Percentiles rank a stretch among this genome's conserved stretches.
Conservation (phyloP, 257 asterid species). For the Primulina tabacum region DNA sequence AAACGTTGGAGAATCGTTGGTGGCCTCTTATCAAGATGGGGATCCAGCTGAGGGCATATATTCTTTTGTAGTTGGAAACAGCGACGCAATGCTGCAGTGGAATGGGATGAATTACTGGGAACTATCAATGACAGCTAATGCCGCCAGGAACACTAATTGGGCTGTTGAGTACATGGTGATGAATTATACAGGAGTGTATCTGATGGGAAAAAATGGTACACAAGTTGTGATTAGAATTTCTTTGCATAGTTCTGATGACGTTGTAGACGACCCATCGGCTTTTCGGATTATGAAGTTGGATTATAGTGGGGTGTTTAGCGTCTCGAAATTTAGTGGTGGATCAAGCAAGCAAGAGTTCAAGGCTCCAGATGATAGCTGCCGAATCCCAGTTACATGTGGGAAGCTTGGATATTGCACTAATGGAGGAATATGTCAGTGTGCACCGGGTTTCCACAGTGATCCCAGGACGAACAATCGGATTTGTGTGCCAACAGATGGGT, state of each 20-base stretch:
- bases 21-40: slow-evolving; percentile 29
- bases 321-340: slow-evolving; percentile 21
- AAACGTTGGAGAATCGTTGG: slow-evolving; percentile 39
- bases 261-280: slow-evolving; percentile 7
- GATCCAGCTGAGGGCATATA: slow-evolving; percentile 54
- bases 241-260: slow-evolving; percentile 24
- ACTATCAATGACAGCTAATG: slow-evolving; percentile 46
- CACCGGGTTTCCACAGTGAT: slow-evolving; percentile 46
- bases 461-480: slow-evolving; percentile 20
- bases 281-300: slow-evolving; percentile 41
- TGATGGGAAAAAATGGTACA: slow-evolving; percentile 44
- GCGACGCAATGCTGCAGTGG: slow-evolving; percentile 62
- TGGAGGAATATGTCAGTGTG: slow-evolving; percentile 62
- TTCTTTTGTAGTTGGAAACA: slow-evolving; percentile 32
- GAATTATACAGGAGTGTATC: slow-evolving; percentile 51
- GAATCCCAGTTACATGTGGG: slow-evolving; percentile 46
- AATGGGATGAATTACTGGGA: slow-evolving; percentile 55
- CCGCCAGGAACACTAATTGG: slow-evolving; percentile 28
- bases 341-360: slow-evolving; percentile 26
- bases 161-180: slow-evolving; percentile 41
- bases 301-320: slow-evolving; percentile 39
- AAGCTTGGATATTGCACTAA: slow-evolving; percentile 49
- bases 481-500: slow-evolving; percentile 49
- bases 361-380: slow-evolving; percentile 48
- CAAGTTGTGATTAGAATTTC: slow-evolving; percentile 32